Conservation (phyloP, 495 filamentous ascomycete genomes). For the Talaromyces liani region DNA sequence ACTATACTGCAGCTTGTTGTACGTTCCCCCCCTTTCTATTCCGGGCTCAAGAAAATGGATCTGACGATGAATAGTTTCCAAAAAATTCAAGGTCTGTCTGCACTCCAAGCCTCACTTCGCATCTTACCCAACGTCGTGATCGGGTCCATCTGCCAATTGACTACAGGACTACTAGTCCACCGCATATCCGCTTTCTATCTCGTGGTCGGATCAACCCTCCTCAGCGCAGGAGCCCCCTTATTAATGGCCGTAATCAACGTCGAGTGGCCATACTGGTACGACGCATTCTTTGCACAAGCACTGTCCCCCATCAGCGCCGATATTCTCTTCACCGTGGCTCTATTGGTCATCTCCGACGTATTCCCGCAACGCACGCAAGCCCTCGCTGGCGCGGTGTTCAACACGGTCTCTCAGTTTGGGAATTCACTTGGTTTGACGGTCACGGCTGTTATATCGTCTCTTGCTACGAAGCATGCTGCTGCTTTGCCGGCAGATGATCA, state of each 20-base stretch:
- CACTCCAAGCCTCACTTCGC: slow-evolving; percentile 42
- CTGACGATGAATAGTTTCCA: slow-evolving; percentile 31
- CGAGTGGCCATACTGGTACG: slow-evolving; percentile 48
- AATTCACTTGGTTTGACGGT: slow-evolving; percentile 50
- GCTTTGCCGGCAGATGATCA: slow-evolving; percentile 15
- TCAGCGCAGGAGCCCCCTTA: slow-evolving; percentile 41
- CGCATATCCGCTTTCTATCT: slow-evolving; percentile 36
- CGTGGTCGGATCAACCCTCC: slow-evolving; percentile 30
- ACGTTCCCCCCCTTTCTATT: background rate
- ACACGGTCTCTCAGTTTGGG: slow-evolving; percentile 55
- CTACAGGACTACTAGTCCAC: slow-evolving; percentile 46
- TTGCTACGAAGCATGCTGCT: slow-evolving; percentile 33
- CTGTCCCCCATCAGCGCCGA: slow-evolving; percentile 43
- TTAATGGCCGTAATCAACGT: slow-evolving; percentile 43
- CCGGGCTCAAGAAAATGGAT: background rate
- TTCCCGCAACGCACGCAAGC: slow-evolving; percentile 52
- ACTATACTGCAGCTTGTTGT: slow-evolving; percentile 44
- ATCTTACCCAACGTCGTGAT: slow-evolving; percentile 48
- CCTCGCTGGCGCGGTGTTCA: slow-evolving; percentile 59
- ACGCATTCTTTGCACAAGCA: slow-evolving; percentile 41
- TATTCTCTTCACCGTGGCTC: slow-evolving; percentile 48
- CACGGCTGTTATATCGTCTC: slow-evolving; percentile 46
- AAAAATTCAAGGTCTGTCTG: slow-evolving; percentile 35
- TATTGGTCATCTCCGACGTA: slow-evolving; percentile 50
- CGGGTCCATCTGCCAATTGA: slow-evolving; percentile 43